Base-by-base conservation (phyloP, 78 protist genomes). In the Protostelium mycophagum region DNA sequence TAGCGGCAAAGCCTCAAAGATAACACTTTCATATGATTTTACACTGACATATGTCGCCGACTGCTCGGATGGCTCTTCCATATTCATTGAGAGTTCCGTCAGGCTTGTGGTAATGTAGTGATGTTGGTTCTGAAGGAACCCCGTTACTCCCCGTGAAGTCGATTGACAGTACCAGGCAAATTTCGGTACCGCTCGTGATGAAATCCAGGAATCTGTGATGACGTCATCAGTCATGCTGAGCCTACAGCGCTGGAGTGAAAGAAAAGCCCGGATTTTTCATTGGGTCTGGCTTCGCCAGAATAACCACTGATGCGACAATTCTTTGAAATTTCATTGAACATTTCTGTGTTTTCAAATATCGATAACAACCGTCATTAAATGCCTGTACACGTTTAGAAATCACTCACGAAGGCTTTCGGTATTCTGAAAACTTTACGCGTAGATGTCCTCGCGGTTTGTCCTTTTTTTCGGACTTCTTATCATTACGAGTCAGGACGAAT, bases 91-190 rank as follows among this genome's bases (percentile, higher is more conserved):
- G 86, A 86, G 28, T 35, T 31, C 34, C 0, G 28, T 86, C 36
- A 37, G 91, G 85, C 85, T 90, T 73, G 34, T 38, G n/a, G 90
- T 95, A 94, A 84, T 97, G 98, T 23, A 97, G 97, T 5, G 95
- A 88, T 29, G 0, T 25, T 28, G 94, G 37, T 1, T 36, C 0
- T 0, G 84, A 28, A 36, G 95, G 96, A 36, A 51, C 28, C 38
- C 94, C 95, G 87, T 97, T 97, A 39, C 93, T 85, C 28, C 87
- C 97, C 5, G 99, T 97, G 90, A 96, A 97, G 91, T 97, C 99
- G 88, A 97, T 92, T 85, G 96, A 98, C 28, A 94, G 90, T 34
- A 88, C 34, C 63, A 95, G 63, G 34, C 34, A n/a, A 28, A 97
- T 35, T 90, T 96, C 95, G 83, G 86, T 38, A n/a, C 97, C 97